A percentile compares a stretch with the other conserved stretches of the same genome.
phyloP scores from a whole-genome alignment of 768 basidiomycete genomes.

The Grammothele lineata region DNA sequence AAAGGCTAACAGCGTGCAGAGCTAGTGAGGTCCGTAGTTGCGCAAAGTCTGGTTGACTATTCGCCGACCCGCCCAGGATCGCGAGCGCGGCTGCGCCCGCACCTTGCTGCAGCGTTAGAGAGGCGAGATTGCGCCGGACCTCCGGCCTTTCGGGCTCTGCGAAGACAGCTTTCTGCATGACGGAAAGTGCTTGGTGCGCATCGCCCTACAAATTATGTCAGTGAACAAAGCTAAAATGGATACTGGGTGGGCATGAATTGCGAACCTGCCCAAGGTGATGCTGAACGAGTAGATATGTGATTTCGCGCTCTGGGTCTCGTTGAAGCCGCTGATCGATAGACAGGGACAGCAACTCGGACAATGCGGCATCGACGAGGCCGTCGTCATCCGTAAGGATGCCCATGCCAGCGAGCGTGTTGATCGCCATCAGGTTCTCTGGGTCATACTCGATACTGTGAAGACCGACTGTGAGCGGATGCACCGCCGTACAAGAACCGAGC shows the following conservation, averaged over 20 bases:
- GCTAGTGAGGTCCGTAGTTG: conserved; percentile 40
- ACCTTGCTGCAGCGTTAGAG: conserved; percentile 47
- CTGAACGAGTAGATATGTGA: conserved; percentile 66
- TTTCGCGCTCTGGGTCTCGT: conserved; percentile 67
- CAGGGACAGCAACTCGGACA: conserved; percentile 73
- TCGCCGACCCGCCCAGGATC: conserved; percentile 32
- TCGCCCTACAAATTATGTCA: conserved; percentile 38
- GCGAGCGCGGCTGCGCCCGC: conserved; percentile 41
- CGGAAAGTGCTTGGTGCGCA: conserved; percentile 41
- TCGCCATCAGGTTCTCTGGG: conserved; percentile 73
- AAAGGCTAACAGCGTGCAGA: conserved; percentile 42
- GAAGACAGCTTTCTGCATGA: conserved; percentile 54
- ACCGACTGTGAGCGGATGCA: too few relatives aligned
- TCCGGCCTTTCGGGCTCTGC: conserved; percentile 49
- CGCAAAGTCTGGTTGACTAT: conserved; percentile 26
- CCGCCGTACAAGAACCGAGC: too few relatives aligned
- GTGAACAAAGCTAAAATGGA: neutral
- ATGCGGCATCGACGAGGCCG: conserved; percentile 76
- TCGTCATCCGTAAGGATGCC: conserved; percentile 79
- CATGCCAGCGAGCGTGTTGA: conserved; percentile 86
- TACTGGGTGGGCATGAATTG: conserved; percentile 5
- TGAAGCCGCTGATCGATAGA: conserved; percentile 59
- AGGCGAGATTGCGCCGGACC: conserved; percentile 50
- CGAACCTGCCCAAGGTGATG: conserved; percentile 72
- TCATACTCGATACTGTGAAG: conserved; percentile 72